phyloP scores from a whole-genome alignment of 106 monocot species.

The Acorus gramineus region DNA sequence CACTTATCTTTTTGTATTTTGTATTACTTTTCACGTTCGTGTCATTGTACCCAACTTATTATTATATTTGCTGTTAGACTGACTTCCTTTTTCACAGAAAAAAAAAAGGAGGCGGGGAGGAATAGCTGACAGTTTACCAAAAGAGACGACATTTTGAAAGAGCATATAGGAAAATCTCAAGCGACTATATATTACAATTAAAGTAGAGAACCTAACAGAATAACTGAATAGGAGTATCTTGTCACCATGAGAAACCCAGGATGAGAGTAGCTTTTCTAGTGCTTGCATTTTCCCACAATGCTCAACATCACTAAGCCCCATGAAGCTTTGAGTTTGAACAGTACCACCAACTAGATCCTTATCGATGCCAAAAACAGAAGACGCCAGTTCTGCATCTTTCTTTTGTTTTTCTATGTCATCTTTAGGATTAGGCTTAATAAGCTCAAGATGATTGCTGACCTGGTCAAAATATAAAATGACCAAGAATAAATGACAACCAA shows the following conservation, averaged over 20 bases:
- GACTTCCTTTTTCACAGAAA: too few relatives aligned
- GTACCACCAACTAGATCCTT: slow-evolving; percentile 67
- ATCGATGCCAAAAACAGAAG: slow-evolving; percentile 66
- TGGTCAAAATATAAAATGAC: slow-evolving; percentile 7
- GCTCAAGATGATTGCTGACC: slow-evolving; percentile 96
- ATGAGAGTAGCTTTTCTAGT: slow-evolving; percentile 52
- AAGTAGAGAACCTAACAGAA: slow-evolving; percentile 67
- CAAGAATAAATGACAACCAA: background rate
- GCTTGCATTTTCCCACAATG: slow-evolving; percentile 97
- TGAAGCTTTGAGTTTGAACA: slow-evolving; percentile 70
- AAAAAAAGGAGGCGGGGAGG: too few relatives aligned
- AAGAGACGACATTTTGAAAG: too few relatives aligned
- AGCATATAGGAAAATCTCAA: background rate
- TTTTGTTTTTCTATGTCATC: slow-evolving; percentile 90
- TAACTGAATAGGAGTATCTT: slow-evolving; percentile 95
- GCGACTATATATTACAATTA: background rate
- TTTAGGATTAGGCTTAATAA: slow-evolving; percentile 90
- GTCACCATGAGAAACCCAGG: slow-evolving; percentile 68
- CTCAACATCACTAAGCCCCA: slow-evolving; percentile 94
- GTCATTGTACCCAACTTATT: too few relatives aligned
- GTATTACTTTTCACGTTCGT: too few relatives aligned
- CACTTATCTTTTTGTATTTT: too few relatives aligned
- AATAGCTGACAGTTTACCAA: too few relatives aligned
- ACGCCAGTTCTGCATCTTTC: slow-evolving; percentile 88
- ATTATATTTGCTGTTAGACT: too few relatives aligned